Evolutionary conservation across 2,329 filamentous ascomycete species (phyloP).

Genomic region (Canariomyces notabilis): DNA sequence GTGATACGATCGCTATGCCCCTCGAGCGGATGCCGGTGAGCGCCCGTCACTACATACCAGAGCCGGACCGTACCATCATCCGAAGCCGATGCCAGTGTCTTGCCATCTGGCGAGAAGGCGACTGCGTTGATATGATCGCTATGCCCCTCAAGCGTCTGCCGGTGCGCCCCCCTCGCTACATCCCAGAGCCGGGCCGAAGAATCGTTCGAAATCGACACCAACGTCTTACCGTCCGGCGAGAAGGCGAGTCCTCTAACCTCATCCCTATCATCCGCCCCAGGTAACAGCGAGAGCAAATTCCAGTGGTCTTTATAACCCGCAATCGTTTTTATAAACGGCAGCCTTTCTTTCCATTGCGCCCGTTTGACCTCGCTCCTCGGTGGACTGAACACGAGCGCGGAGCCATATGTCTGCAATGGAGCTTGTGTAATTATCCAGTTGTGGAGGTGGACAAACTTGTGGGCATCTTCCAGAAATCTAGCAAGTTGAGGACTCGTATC

Average conservation of each 20-base stretch:
- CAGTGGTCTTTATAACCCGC: not conserved
- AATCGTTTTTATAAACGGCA: slow-evolving; percentile 2
- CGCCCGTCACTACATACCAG: slow-evolving; percentile 10
- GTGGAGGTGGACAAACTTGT: slow-evolving; percentile 4
- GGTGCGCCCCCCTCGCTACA: slow-evolving; percentile 1
- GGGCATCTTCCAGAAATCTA: slow-evolving; percentile 4
- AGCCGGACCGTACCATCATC: not conserved
- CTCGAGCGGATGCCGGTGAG: slow-evolving; percentile 10
- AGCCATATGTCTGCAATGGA: slow-evolving; percentile 16
- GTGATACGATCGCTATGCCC: slow-evolving; percentile 12
- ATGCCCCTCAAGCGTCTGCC: slow-evolving; percentile 20
- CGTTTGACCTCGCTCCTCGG: slow-evolving; percentile 7
- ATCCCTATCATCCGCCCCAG: too few relatives aligned
- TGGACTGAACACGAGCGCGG: slow-evolving; percentile 12
- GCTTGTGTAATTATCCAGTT: slow-evolving; percentile 6
- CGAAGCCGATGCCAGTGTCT: slow-evolving; percentile 4
- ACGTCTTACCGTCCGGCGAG: slow-evolving; percentile 17
- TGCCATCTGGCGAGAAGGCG: slow-evolving; percentile 20
- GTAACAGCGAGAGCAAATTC: too few relatives aligned
- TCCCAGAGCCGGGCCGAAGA: slow-evolving; percentile 8
- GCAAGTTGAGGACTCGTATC: not conserved
- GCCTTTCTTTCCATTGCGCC: slow-evolving; percentile 1
- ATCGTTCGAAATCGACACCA: not conserved
- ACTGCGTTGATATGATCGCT: slow-evolving; percentile 7
- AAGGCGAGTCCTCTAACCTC: slow-evolving; percentile 15